Conservation (phyloP, 768 basidiomycete genomes). For the Guyanaporus albipodus region DNA sequence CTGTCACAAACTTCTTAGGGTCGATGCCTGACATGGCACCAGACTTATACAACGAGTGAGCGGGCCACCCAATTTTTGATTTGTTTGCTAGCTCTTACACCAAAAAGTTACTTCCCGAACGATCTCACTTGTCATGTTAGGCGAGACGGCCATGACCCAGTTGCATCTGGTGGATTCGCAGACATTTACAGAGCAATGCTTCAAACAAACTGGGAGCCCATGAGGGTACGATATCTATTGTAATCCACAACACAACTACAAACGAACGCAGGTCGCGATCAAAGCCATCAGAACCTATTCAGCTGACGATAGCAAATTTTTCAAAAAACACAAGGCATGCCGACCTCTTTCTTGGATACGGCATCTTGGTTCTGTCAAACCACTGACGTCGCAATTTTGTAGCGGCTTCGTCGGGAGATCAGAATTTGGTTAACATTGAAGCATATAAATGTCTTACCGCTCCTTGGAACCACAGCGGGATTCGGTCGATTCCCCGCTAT, state of each 20-base stretch:
- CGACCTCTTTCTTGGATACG: not conserved
- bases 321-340: conserved; percentile 10
- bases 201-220: conserved; percentile 2
- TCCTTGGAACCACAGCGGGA: conserved; percentile 16
- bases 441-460: conserved; percentile 23
- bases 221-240: not conserved
- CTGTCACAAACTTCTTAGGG: not conserved
- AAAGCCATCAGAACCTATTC: conserved; percentile 18
- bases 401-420: conserved; percentile 30
- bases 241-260: not conserved
- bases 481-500: conserved; percentile 29
- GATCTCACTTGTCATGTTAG: conserved; percentile 8
- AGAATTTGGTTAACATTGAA: conserved; percentile 23
- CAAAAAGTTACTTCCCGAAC: not conserved
- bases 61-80: not conserved
- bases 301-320: conserved; percentile 5
- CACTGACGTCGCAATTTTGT: not conserved
- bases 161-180: conserved; percentile 14
- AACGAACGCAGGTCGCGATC: conserved; percentile 10
- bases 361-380: not conserved
- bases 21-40: not conserved
- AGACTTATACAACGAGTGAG: conserved; percentile 2
- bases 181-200: conserved; percentile 17
- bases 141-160: conserved; percentile 11
- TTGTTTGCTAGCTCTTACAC: not conserved